phyloP scores from a whole-genome alignment of 441 rosid species.

The Viola pubescens region DNA sequence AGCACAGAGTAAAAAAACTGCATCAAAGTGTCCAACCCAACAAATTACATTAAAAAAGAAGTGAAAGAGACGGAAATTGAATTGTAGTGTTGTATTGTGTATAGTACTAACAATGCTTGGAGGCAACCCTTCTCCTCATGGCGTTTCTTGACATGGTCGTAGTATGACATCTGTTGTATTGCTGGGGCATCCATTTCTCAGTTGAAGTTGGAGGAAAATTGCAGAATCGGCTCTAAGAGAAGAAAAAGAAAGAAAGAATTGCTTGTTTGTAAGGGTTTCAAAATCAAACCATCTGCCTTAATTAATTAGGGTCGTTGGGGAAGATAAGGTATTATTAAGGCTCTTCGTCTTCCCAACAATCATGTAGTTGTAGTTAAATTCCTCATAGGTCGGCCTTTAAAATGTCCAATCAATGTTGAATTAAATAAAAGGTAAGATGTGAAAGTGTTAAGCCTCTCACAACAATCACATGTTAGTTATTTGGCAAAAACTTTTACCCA shows the following conservation, averaged over 20 bases:
- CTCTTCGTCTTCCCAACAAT: no score
- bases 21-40: neutral
- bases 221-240: neutral
- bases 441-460: no score
- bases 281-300: neutral
- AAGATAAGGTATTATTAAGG: no score
- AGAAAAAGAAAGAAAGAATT: neutral
- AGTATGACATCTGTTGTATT: conserved; percentile 33
- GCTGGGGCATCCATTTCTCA: conserved; percentile 35
- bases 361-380: no score
- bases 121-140: conserved; percentile 41
- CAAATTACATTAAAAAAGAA: neutral
- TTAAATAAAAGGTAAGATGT: no score
- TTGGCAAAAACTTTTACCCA: no score
- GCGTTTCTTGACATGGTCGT: conserved; percentile 34
- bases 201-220: neutral
- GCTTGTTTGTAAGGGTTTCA: neutral
- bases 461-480: no score
- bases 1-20: conserved; percentile 32
- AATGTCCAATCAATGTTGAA: no score
- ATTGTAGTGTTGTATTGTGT: neutral
- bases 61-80: neutral
- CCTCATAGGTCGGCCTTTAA: no score
- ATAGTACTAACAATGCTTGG: conserved; percentile 29
- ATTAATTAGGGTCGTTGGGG: no score